Conservation (phyloP, 1,284 basidiomycete species). For the Amylostereum areolatum region DNA sequence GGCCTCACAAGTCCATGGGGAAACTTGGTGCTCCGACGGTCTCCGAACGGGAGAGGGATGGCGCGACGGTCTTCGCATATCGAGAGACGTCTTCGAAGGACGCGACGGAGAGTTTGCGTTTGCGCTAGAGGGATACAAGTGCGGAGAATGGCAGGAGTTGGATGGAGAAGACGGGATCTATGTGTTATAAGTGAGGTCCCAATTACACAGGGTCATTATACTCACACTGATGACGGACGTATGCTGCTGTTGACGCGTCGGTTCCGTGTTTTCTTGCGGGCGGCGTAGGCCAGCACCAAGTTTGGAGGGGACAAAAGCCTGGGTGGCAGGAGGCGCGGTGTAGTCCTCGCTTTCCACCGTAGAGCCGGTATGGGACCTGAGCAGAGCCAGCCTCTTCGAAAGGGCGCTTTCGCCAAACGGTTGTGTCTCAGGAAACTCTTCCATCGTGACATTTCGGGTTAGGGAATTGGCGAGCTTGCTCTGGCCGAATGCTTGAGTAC, state of each 20-base stretch:
- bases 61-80: slow-evolving; percentile 3
- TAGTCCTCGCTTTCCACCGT: slow-evolving; percentile 5
- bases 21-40: neutral
- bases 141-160: neutral
- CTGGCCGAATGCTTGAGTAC: slow-evolving; percentile 18
- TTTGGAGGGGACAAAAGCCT: slow-evolving; percentile 32
- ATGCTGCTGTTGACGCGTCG: neutral
- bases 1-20: too few species aligned
- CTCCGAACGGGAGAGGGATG: slow-evolving; percentile 2
- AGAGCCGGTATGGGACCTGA: neutral
- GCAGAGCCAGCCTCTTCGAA: slow-evolving; percentile 2
- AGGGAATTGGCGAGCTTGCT: slow-evolving; percentile 15
- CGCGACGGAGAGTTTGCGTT: slow-evolving; percentile 16
- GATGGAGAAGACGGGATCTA: slow-evolving; percentile 10
- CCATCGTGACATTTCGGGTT: neutral
- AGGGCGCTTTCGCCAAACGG: slow-evolving; percentile 4
- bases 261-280: neutral
- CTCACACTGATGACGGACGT: slow-evolving; percentile 3
- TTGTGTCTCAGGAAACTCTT: slow-evolving; percentile 7
- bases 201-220: neutral
- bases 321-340: slow-evolving; percentile 24
- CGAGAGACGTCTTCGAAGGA: slow-evolving; percentile 4
- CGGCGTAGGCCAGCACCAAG: slow-evolving; percentile 9
- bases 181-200: slow-evolving; percentile 22
- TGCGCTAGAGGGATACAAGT: slow-evolving; percentile 17